Base-by-base conservation (phyloP, 768 basidiomycete genomes). In the Suillus variegatus region DNA sequence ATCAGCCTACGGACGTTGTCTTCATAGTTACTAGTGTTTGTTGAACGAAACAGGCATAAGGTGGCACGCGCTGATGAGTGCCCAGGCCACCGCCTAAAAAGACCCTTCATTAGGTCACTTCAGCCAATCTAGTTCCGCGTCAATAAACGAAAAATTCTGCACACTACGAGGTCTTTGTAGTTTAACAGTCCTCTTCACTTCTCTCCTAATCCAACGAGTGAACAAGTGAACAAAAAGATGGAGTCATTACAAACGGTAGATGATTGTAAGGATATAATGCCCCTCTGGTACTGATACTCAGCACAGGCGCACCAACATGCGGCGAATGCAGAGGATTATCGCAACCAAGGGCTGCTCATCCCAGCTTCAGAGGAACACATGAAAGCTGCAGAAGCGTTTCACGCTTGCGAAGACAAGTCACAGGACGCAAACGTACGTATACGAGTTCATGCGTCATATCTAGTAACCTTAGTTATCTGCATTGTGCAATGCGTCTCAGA, bases 261-360 rank as follows among this genome's bases (percentile, higher is more conserved):
- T 74, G 35, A 3, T 49, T 1, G 12, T 32, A 14, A 28, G 60
- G 47, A 66, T 49, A 14, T 12, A n/a, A 35, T 4, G 4, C 35
- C n/a, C 20, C 68, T 38, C 63, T 63, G 52, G 62, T 54, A 46
- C 63, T 66, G 51, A 63, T 63, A 63, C 46, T 35, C 63, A 38
- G n/a, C 22, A 28, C 74, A 94, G 92, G 92, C 93, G 25, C 91
- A 94, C 75, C 87, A 90, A 70, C 91, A 93, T 77, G 90, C 90
- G 62, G 88, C 88, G 18, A 90, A 90, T 71, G 92, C 92, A 43
- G 92, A 94, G 60, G 91, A 93, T 65, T 86, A 84, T 71, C 72
- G 84, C 54, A 82, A 81, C 14, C 84, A 86, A 65, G 93, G 93
- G 14, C 80, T 92, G 7, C 82, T 92, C 61, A 84, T 92, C 25